phyloP scores from a whole-genome alignment of 2,329 filamentous ascomycete species.

The Xylariaceae sp. region DNA sequence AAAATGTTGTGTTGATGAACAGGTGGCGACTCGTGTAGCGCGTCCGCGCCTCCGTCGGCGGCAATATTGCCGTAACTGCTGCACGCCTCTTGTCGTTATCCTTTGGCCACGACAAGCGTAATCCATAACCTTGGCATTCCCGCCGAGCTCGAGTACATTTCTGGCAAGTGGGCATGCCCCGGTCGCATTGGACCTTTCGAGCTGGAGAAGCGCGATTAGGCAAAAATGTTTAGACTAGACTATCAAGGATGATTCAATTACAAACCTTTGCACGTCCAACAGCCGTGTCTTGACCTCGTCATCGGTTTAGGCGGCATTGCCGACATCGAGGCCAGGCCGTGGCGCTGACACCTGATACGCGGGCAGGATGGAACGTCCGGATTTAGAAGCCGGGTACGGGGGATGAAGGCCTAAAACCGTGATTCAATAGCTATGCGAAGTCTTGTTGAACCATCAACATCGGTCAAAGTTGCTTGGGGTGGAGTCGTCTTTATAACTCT shows the following conservation, averaged over 20 bases:
- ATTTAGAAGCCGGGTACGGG: background rate
- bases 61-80: constrained; percentile 17
- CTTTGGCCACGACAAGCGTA: constrained; percentile 41
- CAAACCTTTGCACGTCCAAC: constrained; percentile 38
- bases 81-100: constrained; percentile 34
- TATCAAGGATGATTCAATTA: background rate
- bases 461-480: constrained; percentile 25
- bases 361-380: background rate
- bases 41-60: background rate
- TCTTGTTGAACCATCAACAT: background rate
- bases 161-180: constrained; percentile 29
- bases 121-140: constrained; percentile 35
- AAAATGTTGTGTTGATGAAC: constrained; percentile 33
- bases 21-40: constrained; percentile 1
- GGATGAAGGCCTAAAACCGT: constrained; percentile 8
- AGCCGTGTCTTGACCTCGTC: constrained; percentile 20
- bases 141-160: constrained; percentile 30
- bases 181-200: constrained; percentile 36
- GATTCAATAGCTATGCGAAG: background rate
- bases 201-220: constrained; percentile 15
- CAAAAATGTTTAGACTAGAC: background rate
- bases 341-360: background rate
- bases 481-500: constrained; percentile 19
- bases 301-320: background rate
- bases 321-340: background rate